Base-by-base conservation (phyloP, 2,329 filamentous ascomycete species). In the Ilyonectria mors-panacis region DNA sequence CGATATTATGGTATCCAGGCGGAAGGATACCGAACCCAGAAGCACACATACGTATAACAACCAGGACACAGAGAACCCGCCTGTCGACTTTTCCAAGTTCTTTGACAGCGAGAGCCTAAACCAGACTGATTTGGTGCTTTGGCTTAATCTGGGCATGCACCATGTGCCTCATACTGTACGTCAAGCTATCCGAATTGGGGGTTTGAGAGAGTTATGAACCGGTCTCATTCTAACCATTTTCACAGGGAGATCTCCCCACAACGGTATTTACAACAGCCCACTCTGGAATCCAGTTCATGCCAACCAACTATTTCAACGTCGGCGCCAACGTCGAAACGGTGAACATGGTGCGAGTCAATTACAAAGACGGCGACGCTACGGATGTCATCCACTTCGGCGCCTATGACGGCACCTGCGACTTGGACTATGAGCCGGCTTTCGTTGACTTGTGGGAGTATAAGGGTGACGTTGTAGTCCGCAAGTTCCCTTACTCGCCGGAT, bases 141-240 rank as follows among this genome's bases (percentile, higher is more conserved):
- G 81, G 78, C 79, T 86, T 55, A 86, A 86, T 64, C 72, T 87
- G 7, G 85, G 85, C 9, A 86, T 83, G 81, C 84, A 87, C 62
- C 85, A 87, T 54, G 69, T 75, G 17, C 67, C 71, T n/a, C 62
- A 65, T 17, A 65, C 57, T 7, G 63, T 65, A 37, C 26, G 51
- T 51, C 10, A 23, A 12, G 30, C 12, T 12, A 9, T 7, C 12
- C 10, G 12, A 33, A 33, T 33, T 12, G 2, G 9, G 30, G 12
- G 1, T 33, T 1, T 33, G 30, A 12, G 30, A 12, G 30, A 33
- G 13, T 7, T 5, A n/a, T n/a, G n/a, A n/a, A n/a, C n/a, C n/a
- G n/a, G n/a, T n/a, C n/a, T n/a, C n/a, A 26, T 12, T 12, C 62
- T 65, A 42, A 59, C 33, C 5, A 13, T 37, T 26, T n/a, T 19